Base-by-base conservation (phyloP, 179 eudicot genomes). In the Camellia oleifera region DNA sequence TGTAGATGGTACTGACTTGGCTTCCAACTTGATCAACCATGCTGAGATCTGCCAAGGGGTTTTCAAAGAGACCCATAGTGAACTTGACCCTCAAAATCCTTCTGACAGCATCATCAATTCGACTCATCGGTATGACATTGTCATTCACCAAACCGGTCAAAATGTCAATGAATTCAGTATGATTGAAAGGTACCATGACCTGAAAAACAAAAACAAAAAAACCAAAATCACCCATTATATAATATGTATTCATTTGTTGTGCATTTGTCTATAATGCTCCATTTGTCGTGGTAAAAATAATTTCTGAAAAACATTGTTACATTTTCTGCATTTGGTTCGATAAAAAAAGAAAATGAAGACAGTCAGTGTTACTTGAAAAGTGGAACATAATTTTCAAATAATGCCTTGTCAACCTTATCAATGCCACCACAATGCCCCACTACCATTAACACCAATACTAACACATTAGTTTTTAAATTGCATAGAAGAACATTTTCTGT, bases 51-150 rank as follows among this genome's bases (percentile, higher is more conserved):
- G 86, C 89, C 45, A 84, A 60, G 8, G 86, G 89, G 62, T 85
- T 78, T 70, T 87, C 89, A 60, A 87, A 87, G 48, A 87, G 86
- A 0, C 89, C 89, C 77, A 79, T 66, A 5, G 23, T 77, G 71
- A 84, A 85, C 76, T 94, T 94, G 23, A 94, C 98, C 26, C 97
- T 82, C 73, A 94, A 81, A 70, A 92, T 94, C 82, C 98, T 91
- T 60, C 79, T 82, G 3, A 94, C 97, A 12, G 98, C 98, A 82
- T 94, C 98, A 69, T 94, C 92, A 42, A 94, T 94, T 75, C 98
- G 84, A 81, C 87, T 88, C 89, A 92, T 87, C 40, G 97, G 92
- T 73, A 92, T 85, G 53, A 86, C 52, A 0, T 89, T 87, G 13
- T 84, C 83, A 70, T 92, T 84, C 54, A 94, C 98, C 67, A 83